phyloP scores from a whole-genome alignment of 805 yeast genomes.

The Saturnispora ahearnii region DNA sequence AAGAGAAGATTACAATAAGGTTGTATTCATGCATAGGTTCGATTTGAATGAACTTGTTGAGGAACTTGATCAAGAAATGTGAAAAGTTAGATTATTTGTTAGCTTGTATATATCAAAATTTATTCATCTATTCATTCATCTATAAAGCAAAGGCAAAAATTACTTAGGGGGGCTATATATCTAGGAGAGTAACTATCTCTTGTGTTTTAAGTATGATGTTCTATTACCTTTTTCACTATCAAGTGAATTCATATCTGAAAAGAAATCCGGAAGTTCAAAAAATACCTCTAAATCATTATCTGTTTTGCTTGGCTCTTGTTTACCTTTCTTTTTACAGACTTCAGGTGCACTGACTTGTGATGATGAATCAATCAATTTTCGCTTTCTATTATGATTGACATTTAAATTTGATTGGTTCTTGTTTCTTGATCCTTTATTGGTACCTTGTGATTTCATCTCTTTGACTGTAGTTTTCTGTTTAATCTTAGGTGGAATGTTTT shows the following conservation, averaged over 20 bases:
- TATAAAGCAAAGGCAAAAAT: not conserved
- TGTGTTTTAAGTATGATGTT: not conserved
- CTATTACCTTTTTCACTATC: slow-evolving; percentile 2
- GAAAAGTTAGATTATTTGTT: not conserved
- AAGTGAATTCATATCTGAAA: slow-evolving; percentile 10
- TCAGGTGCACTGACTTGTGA: not conserved
- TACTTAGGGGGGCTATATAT: not conserved
- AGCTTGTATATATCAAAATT: not conserved
- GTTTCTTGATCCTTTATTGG: not conserved
- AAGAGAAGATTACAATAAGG: slow-evolving; percentile 37
- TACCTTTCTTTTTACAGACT: not conserved
- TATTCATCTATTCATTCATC: not conserved
- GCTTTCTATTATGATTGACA: not conserved
- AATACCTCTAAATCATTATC: slow-evolving; percentile 4
- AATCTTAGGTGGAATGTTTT: not conserved
- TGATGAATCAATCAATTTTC: slow-evolving; percentile 8
- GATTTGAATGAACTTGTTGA: slow-evolving; percentile 44
- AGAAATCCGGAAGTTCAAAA: slow-evolving; percentile 12
- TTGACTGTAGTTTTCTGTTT: not conserved
- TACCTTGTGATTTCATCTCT: not conserved
- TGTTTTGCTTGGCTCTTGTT: not conserved
- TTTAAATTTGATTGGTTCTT: not conserved
- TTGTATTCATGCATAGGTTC: slow-evolving; percentile 62
- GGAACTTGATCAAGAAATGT: slow-evolving; percentile 36
- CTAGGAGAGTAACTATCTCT: not conserved